Evolutionary conservation across 257 asterid genomes (phyloP).

Genomic region (Penstemon barbatus): DNA sequence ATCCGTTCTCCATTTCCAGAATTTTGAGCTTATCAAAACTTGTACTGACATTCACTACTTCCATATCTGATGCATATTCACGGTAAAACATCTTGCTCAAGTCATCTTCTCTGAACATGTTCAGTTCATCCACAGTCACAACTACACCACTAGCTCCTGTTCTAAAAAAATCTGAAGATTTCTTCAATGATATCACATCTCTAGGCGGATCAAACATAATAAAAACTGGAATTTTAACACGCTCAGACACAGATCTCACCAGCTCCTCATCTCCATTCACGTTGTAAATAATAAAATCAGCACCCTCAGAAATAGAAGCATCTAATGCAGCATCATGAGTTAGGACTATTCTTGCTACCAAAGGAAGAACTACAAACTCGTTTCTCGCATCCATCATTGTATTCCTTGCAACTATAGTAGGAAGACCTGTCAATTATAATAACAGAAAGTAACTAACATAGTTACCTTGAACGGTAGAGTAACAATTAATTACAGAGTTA

Average conservation of each 20-base stretch:
- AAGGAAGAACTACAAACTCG: slow-evolving; percentile 74
- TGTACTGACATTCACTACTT: slow-evolving; percentile 40
- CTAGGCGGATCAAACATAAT: slow-evolving; percentile 49
- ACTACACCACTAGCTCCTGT: slow-evolving; percentile 87
- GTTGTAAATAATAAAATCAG: slow-evolving; percentile 78
- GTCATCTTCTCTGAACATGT: slow-evolving; percentile 43
- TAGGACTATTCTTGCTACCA: slow-evolving; percentile 81
- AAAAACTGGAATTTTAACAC: slow-evolving; percentile 75
- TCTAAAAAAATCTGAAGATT: slow-evolving; percentile 42
- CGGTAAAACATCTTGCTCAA: slow-evolving; percentile 44
- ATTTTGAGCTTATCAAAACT: slow-evolving; percentile 29
- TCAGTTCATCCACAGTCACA: slow-evolving; percentile 62
- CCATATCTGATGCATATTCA: slow-evolving; percentile 34
- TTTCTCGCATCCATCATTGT: slow-evolving; percentile 73
- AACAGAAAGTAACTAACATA: slow-evolving; percentile 2
- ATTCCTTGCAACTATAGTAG: slow-evolving; percentile 90
- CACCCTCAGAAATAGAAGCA: slow-evolving; percentile 87
- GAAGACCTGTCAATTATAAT: slow-evolving; percentile 60
- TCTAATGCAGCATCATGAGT: slow-evolving; percentile 69
- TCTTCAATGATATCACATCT: slow-evolving; percentile 36
- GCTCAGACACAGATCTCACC: slow-evolving; percentile 49
- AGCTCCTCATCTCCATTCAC: slow-evolving; percentile 48
- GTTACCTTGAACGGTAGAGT: background rate
- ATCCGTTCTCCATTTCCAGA: slow-evolving; percentile 53
- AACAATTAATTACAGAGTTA: no score